phyloP scores from a whole-genome alignment of 495 filamentous ascomycete species.

The Thermothielavioides terrestris region DNA sequence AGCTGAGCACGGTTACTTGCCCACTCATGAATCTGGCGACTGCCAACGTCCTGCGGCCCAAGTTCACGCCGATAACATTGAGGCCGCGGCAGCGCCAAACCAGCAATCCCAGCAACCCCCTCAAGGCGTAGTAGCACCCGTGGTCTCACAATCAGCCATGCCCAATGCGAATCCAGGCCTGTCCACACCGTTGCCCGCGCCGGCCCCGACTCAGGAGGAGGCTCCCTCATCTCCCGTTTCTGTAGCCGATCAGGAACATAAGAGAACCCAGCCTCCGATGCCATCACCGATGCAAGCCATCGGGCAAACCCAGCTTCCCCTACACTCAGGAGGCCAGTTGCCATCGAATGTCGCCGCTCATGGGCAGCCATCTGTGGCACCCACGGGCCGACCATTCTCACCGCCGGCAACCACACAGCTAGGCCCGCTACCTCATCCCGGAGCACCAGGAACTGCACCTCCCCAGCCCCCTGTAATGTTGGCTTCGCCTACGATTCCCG shows the following conservation, averaged over 20 bases:
- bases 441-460: slow-evolving; percentile 4
- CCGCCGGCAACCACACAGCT: neutral
- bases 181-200: neutral
- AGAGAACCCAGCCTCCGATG: neutral
- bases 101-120: neutral
- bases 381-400: neutral
- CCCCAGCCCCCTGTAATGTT: slow-evolving; percentile 3
- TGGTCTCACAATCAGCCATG: neutral
- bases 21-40: too few species aligned
- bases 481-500: neutral
- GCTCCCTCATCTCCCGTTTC: neutral
- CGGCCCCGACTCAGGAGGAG: neutral
- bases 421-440: neutral
- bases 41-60: neutral
- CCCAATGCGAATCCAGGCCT: neutral
- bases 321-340: neutral
- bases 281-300: neutral
- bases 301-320: neutral
- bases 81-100: too few species aligned
- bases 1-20: too few species aligned
- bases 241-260: neutral
- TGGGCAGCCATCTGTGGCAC: neutral
- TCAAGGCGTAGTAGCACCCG: too few species aligned
- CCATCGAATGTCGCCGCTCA: neutral
- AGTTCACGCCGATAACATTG: too few species aligned